Percentiles rank a stretch among this genome's conserved stretches.
Conservation (phyloP, 257 asterid species). For the Eustoma russellianum region DNA sequence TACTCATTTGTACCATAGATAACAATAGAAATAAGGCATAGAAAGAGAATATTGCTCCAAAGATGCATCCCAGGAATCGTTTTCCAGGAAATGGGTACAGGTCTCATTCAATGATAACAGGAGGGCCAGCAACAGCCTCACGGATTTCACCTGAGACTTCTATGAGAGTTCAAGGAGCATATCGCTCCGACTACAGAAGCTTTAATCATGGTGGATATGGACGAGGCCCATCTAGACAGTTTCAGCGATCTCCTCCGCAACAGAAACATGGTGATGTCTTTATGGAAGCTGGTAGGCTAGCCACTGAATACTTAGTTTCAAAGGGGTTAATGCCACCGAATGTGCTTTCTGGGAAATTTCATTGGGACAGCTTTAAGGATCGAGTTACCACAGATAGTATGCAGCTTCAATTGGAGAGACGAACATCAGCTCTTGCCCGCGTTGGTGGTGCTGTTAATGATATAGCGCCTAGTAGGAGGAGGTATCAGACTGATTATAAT, state of each 20-base stretch:
- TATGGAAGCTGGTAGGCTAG: slow-evolving; percentile 86
- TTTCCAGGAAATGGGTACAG: slow-evolving; percentile 70
- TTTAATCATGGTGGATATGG: slow-evolving; percentile 62
- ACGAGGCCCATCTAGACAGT: slow-evolving; percentile 49
- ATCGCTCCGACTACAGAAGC: slow-evolving; percentile 50
- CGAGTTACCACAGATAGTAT: slow-evolving; percentile 25
- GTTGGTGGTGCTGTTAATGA: slow-evolving; percentile 38
- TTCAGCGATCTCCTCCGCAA: slow-evolving; percentile 46
- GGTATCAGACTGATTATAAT: slow-evolving; percentile 52
- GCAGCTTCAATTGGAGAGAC: slow-evolving; percentile 31
- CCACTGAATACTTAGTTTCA: slow-evolving; percentile 75
- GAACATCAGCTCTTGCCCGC: slow-evolving; percentile 54
- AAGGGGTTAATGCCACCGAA: slow-evolving; percentile 70
- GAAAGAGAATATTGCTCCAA: slow-evolving; percentile 1
- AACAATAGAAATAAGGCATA: background rate
- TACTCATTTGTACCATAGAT: background rate
- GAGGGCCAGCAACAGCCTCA: slow-evolving; percentile 41
- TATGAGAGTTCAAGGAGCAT: slow-evolving; percentile 50
- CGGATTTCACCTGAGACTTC: slow-evolving; percentile 64
- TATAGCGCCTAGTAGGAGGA: slow-evolving; percentile 45
- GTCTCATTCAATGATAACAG: slow-evolving; percentile 53
- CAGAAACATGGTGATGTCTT: slow-evolving; percentile 47
- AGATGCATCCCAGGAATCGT: slow-evolving; percentile 72
- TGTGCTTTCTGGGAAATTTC: slow-evolving; percentile 71
- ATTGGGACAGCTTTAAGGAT: slow-evolving; percentile 39